phyloP scores from a whole-genome alignment of 257 asterid genomes.

The Solanum pinnatisectum region DNA sequence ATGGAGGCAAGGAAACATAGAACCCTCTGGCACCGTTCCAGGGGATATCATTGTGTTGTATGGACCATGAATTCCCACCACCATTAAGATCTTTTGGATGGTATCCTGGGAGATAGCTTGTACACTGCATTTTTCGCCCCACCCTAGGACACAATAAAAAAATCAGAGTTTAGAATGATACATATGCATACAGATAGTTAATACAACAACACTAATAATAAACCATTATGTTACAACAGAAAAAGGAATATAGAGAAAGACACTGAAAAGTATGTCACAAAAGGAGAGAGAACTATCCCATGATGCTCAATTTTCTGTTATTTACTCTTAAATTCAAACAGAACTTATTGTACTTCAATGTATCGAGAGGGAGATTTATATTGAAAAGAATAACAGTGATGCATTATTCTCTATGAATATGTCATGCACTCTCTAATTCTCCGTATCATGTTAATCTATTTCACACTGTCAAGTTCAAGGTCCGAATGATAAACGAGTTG shows the following conservation, averaged over 20 bases:
- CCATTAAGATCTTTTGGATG: constrained; percentile 24
- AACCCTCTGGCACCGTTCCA: constrained; percentile 24
- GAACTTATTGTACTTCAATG: not conserved
- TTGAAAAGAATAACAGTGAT: not conserved
- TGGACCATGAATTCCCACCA: constrained; percentile 32
- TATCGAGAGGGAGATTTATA: not conserved
- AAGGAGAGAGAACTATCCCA: not conserved
- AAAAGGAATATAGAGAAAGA: not conserved
- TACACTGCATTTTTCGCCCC: constrained; percentile 39
- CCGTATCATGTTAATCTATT: not conserved
- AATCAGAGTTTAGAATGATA: not conserved
- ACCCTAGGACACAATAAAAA: not conserved
- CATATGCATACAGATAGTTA: not conserved
- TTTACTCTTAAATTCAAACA: not conserved
- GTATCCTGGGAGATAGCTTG: constrained; percentile 31
- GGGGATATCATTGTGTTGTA: constrained; percentile 13
- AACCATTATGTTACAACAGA: not conserved
- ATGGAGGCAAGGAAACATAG: constrained; percentile 15
- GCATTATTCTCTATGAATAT: not conserved
- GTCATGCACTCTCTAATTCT: not conserved
- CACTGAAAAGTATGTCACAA: not conserved
- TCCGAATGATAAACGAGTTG: not conserved
- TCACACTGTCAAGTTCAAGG: not conserved
- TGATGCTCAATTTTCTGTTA: not conserved
- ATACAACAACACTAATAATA: not conserved